Base-by-base conservation (phyloP, 805 yeast species). In the Candida anglica region DNA sequence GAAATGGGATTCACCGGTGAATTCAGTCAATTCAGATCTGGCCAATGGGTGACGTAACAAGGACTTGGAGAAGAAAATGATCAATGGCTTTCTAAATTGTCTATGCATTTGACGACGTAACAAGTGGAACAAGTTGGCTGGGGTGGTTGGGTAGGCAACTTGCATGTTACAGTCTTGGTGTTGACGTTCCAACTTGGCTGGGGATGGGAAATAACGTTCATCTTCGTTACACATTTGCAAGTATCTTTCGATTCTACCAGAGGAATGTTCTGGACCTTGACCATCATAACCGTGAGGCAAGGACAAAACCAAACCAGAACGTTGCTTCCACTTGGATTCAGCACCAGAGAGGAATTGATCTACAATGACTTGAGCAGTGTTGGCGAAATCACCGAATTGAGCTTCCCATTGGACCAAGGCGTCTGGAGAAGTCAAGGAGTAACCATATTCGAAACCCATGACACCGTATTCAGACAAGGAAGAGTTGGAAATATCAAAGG, bases 211-310 rank as follows among this genome's bases (percentile, higher is more conserved):
- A 52, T 56, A 67, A 68, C 98, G 84, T 53, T 86, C 87, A 63
- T 93, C 98, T 71, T 93, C 99, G 60, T 89, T 89, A 57, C 96
- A 83, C 58, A 93, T 68, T 71, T 86, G 96, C 65, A 93, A 75
- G 71, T 88, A 93, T 73, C 99, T 82, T 73, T 93, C 99, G 36
- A 93, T 66, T 76, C 98, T 83, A 54, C 95, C 98, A 37, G 96
- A 86, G 18, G 98, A 93, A 69, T 93, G 99, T 73, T 93, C 99
- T 47, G 99, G 98, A 55, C 99, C 99, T 73, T 93, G 98, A 48
- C 99, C 99, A 62, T 93, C 99, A 63, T 89, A 93, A 71, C 99
- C 99, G 62, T 93, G 99, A 38, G 99, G 99, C 66, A 93, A 75
- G 3, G 97, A 86, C 50, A 93, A 69, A 24, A 93, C 95, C 40